phyloP scores from a whole-genome alignment of 148 eudicot genomes.

The Bassia scoparia region DNA sequence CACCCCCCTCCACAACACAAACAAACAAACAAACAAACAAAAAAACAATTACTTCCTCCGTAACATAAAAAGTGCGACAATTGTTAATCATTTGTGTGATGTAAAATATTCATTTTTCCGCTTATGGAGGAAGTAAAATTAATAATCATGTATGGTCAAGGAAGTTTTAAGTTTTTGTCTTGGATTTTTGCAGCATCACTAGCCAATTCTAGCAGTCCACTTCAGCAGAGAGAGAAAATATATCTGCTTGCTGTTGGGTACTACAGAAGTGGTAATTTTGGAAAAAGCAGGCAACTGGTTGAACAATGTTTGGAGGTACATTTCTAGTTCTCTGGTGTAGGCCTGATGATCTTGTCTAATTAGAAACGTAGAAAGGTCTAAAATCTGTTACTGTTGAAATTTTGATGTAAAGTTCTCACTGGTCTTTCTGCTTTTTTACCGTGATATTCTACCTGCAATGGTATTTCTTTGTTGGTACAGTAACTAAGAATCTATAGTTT shows the following conservation, averaged over 20 bases:
- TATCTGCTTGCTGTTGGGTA: constrained; percentile 86
- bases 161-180: background rate
- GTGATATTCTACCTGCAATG: background rate
- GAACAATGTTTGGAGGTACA: constrained; percentile 77
- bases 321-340: constrained; percentile 1
- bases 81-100: no score
- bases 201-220: constrained; percentile 52
- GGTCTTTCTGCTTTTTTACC: background rate
- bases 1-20: background rate
- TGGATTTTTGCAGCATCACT: constrained; percentile 56
- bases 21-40: no score
- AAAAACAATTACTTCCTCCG: no score
- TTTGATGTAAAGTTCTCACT: background rate
- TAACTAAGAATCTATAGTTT: background rate
- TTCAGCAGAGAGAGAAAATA: constrained; percentile 66
- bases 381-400: background rate
- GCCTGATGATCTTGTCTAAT: background rate
- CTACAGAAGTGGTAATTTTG: constrained; percentile 70
- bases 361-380: no score
- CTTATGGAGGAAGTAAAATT: background rate
- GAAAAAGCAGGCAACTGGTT: constrained; percentile 63
- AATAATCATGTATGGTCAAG: background rate
- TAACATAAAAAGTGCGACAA: no score
- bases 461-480: background rate
- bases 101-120: background rate